Conservation (phyloP, 306 rosid genomes). For the Myrica gale region DNA sequence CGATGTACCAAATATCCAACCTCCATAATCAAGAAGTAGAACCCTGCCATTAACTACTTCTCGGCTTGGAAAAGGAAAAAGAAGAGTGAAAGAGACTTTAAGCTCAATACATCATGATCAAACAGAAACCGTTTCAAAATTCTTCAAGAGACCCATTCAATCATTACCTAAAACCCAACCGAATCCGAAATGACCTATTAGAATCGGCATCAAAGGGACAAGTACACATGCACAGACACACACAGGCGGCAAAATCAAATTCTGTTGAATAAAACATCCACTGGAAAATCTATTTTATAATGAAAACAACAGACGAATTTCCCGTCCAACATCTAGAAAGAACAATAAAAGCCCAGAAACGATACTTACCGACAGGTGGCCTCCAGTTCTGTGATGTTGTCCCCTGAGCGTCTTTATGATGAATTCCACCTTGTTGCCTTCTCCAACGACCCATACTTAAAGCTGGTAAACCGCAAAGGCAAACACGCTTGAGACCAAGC, state of each 20-base stretch:
- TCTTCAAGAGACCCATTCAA: constrained; percentile 7
- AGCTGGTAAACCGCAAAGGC: neutral
- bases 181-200: neutral
- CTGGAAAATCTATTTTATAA: neutral
- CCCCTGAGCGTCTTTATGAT: constrained; percentile 42
- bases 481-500: constrained; percentile 10
- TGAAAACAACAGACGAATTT: neutral
- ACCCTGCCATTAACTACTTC: constrained; percentile 17
- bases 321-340: constrained; percentile 20
- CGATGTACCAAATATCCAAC: neutral
- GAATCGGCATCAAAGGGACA: neutral
- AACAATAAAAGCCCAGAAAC: neutral
- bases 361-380: constrained; percentile 55
- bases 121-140: neutral
- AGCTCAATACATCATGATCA: neutral
- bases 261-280: constrained; percentile 16
- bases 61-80: constrained; percentile 17
- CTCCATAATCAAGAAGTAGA: constrained; percentile 19
- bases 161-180: neutral
- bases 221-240: neutral
- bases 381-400: constrained; percentile 40
- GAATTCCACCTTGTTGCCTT: constrained; percentile 42
- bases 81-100: constrained; percentile 1
- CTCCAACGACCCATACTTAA: constrained; percentile 59
- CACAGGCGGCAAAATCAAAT: constrained; percentile 2